A percentile compares a stretch with the other conserved stretches of the same genome.
Evolutionary conservation across 768 basidiomycete species (phyloP).

Genomic region (Holtermannia corniformis): DNA sequence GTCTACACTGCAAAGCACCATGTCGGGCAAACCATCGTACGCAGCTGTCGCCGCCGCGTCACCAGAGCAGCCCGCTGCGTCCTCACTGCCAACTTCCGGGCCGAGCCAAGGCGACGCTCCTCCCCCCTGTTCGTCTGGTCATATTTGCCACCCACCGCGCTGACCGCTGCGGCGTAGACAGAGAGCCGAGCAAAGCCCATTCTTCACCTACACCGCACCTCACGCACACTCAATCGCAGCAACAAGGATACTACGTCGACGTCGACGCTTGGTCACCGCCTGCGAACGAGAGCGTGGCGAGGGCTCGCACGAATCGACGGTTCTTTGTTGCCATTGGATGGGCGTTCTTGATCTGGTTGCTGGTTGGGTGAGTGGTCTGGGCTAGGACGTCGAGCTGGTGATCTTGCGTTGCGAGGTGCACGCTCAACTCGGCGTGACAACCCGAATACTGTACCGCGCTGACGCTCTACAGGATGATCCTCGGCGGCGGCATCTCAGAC

Average conservation of each 20-base stretch:
- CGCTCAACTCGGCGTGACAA: no score
- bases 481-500: conserved; percentile 31
- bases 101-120: conserved; percentile 14
- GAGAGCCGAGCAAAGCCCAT: neutral
- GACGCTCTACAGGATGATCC: conserved; percentile 11
- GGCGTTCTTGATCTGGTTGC: conserved; percentile 35
- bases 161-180: neutral
- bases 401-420: neutral
- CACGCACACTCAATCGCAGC: conserved; percentile 1
- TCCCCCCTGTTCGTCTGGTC: conserved; percentile 9
- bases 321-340: conserved; percentile 33
- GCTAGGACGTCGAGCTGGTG: neutral
- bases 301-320: conserved; percentile 21
- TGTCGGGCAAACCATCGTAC: conserved; percentile 2
- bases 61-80: no score
- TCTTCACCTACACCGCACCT: neutral
- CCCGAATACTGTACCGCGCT: conserved; percentile 1
- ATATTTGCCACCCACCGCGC: neutral
- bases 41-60: conserved; percentile 1
- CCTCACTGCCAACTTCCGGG: no score
- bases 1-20: no score
- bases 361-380: conserved; percentile 25
- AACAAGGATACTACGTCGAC: neutral
- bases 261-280: conserved; percentile 24
- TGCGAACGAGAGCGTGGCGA: conserved; percentile 17